phyloP scores from a whole-genome alignment of 768 basidiomycete genomes.

The Kondoa subrosea region DNA sequence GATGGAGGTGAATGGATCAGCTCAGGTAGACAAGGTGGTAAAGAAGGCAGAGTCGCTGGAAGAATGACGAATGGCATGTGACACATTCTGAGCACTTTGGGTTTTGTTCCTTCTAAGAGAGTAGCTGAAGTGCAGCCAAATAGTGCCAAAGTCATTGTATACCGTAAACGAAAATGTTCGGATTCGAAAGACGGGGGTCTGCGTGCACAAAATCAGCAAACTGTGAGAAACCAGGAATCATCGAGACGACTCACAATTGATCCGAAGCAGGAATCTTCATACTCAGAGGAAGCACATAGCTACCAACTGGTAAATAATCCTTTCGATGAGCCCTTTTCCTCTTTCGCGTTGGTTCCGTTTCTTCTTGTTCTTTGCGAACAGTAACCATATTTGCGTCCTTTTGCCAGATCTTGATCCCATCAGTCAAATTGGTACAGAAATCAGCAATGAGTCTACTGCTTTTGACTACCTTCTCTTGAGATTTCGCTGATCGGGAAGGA shows the following conservation, averaged over 20 bases:
- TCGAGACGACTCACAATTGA: slow-evolving; percentile 20
- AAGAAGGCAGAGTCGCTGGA: slow-evolving; percentile 26
- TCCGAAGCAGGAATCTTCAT: slow-evolving; percentile 30
- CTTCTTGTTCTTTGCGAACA: slow-evolving; percentile 11
- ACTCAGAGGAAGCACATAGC: slow-evolving; percentile 28
- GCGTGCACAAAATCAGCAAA: background rate
- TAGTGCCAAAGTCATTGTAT: slow-evolving; percentile 29
- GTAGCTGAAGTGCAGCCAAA: slow-evolving; percentile 19
- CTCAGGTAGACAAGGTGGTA: slow-evolving; percentile 25
- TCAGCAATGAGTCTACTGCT: slow-evolving; percentile 28
- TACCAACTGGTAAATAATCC: slow-evolving; percentile 25
- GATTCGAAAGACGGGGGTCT: slow-evolving; percentile 29
- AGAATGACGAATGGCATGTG: slow-evolving; percentile 28
- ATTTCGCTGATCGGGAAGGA: background rate
- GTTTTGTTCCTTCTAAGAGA: slow-evolving; percentile 19
- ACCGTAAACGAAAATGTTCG: slow-evolving; percentile 26
- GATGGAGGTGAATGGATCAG: slow-evolving; percentile 21
- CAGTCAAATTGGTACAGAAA: slow-evolving; percentile 28
- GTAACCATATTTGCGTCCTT: slow-evolving; percentile 21
- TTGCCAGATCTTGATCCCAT: slow-evolving; percentile 27
- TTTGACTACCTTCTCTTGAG: slow-evolving; percentile 20
- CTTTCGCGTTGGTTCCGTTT: slow-evolving; percentile 11
- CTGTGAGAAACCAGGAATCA: background rate
- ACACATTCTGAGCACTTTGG: slow-evolving; percentile 26
- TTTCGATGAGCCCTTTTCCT: slow-evolving; percentile 7